phyloP scores from a whole-genome alignment of 108 stramenopile species.

The Hondaea fermentalgiana region DNA sequence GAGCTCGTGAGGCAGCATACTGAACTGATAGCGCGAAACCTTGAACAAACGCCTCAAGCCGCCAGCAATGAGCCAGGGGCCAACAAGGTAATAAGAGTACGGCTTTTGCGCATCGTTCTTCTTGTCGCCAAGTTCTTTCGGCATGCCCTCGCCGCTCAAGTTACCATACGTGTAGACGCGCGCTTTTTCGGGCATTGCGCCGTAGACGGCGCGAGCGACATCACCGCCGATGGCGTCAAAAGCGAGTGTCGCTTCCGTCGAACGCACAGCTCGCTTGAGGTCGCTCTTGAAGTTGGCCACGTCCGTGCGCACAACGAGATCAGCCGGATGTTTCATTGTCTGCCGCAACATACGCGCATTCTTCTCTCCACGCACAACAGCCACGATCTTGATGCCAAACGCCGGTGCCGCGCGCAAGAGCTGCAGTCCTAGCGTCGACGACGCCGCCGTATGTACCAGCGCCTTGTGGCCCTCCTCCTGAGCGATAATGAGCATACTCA shows the following conservation, averaged over 20 bases:
- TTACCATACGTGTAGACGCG: constrained; percentile 43
- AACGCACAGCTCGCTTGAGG: constrained; percentile 38
- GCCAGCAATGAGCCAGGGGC: not conserved
- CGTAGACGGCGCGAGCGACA: constrained; percentile 45
- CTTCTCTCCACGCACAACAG: constrained; percentile 52
- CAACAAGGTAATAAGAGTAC: not conserved
- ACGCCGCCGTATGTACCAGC: constrained; percentile 55
- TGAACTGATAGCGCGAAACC: not conserved
- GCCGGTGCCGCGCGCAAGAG: constrained; percentile 33
- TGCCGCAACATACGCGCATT: constrained; percentile 33
- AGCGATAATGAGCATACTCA: constrained; percentile 50
- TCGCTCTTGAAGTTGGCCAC: constrained; percentile 37
- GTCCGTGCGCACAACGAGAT: constrained; percentile 33
- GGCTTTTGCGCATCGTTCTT: not conserved
- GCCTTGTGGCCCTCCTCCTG: constrained; percentile 23
- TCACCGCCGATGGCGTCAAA: constrained; percentile 55
- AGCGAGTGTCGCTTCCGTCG: constrained; percentile 43
- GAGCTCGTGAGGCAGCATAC: not conserved
- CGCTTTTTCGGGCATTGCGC: constrained; percentile 35
- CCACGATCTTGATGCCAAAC: constrained; percentile 40
- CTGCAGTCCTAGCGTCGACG: constrained; percentile 51
- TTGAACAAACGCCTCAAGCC: not conserved
- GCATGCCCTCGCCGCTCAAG: constrained; percentile 32
- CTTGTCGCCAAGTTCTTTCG: constrained; percentile 26
- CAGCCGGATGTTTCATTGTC: constrained; percentile 42